Percentiles rank a stretch among this genome's conserved stretches.
phyloP scores from a whole-genome alignment of 371 early-diverging fungal species.

The Basidiobolus meristosporus region DNA sequence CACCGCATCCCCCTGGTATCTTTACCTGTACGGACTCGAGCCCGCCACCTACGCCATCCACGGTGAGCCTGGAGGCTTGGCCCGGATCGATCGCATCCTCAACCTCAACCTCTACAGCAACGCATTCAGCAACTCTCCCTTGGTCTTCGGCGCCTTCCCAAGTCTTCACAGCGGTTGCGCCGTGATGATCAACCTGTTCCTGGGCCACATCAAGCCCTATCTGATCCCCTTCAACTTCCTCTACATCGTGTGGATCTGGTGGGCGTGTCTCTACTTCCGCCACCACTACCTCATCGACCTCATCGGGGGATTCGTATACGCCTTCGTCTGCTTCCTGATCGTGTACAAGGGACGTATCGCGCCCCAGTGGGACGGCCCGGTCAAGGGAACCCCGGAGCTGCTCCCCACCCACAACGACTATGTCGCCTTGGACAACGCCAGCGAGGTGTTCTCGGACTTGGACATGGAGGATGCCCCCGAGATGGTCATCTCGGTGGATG shows the following conservation, averaged over 20 bases:
- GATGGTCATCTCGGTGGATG: too few relatives aligned
- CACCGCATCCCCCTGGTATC: constrained; percentile 58
- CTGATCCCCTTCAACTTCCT: constrained; percentile 18
- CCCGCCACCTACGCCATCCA: constrained; percentile 48
- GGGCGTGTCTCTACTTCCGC: constrained; percentile 52
- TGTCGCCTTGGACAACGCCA: too few relatives aligned
- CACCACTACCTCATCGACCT: constrained; percentile 60
- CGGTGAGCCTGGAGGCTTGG: constrained; percentile 49
- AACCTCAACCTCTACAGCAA: constrained; percentile 36
- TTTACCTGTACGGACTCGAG: constrained; percentile 5
- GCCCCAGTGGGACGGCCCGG: too few relatives aligned
- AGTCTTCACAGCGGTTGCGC: constrained; percentile 56
- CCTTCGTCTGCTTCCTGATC: constrained; percentile 10
- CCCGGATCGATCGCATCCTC: constrained; percentile 44
- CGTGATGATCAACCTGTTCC: constrained; percentile 36
- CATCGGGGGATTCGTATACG: constrained; percentile 46
- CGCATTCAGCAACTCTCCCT: constrained; percentile 47
- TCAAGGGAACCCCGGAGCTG: too few relatives aligned
- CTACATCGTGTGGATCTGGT: constrained; percentile 54
- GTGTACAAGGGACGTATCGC: too few relatives aligned
- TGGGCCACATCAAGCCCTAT: constrained; percentile 21
- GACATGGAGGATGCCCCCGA: too few relatives aligned
- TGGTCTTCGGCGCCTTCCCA: constrained; percentile 61
- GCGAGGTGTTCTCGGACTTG: too few relatives aligned
- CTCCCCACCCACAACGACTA: too few relatives aligned